Evolutionary conservation across 352 stramenopile genomes (phyloP).

Genomic region (Phytopythium helicoides): DNA sequence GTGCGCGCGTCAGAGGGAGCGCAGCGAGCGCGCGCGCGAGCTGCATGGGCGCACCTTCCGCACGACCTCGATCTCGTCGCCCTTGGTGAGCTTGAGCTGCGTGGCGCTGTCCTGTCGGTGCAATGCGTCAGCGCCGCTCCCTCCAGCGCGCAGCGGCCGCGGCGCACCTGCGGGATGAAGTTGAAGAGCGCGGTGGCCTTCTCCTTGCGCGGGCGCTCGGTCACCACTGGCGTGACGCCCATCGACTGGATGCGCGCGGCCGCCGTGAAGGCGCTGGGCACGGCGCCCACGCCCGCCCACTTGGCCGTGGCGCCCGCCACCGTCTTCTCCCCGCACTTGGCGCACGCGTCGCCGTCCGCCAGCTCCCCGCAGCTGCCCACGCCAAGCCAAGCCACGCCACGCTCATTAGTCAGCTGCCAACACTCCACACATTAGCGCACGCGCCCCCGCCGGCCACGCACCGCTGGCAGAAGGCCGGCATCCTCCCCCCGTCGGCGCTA

Average conservation of each 20-base stretch:
- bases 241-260: conserved; percentile 49
- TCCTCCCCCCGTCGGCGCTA: conserved; percentile 15
- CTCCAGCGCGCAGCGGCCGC: not conserved
- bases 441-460: conserved; percentile 13
- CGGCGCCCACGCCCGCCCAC: conserved; percentile 33
- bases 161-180: conserved; percentile 60
- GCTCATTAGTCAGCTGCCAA: conserved; percentile 6
- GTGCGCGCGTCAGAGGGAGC: not conserved
- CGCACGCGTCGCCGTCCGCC: conserved; percentile 45
- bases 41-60: conserved; percentile 34
- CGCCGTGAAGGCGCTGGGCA: conserved; percentile 65
- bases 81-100: conserved; percentile 68
- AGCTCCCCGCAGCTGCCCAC: conserved; percentile 52
- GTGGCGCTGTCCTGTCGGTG: conserved; percentile 42
- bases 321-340: conserved; percentile 59
- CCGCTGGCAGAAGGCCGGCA: conserved; percentile 74
- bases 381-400: not conserved
- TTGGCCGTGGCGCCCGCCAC: conserved; percentile 23
- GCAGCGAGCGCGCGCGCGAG: not conserved
- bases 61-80: conserved; percentile 71
- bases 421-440: conserved; percentile 3
- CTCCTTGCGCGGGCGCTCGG: conserved; percentile 44
- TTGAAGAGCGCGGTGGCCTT: conserved; percentile 74
- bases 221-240: conserved; percentile 23
- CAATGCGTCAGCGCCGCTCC: not conserved